Percentiles rank a stretch among this genome's conserved stretches.
Evolutionary conservation across 2,329 filamentous ascomycete genomes (phyloP).

Genomic region (Ophiostoma sp.): DNA sequence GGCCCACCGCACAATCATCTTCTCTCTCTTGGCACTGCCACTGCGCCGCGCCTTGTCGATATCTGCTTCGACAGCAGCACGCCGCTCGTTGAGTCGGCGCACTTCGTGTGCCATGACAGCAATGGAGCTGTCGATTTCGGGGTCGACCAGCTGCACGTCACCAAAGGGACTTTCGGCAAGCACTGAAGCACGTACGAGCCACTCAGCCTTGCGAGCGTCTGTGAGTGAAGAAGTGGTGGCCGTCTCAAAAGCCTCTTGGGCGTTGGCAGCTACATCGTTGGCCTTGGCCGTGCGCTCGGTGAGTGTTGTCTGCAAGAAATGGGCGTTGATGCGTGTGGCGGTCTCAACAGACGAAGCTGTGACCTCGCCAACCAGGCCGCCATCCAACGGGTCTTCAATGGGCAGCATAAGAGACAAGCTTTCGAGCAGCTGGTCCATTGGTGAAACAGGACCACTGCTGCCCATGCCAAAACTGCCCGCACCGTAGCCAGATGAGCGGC

Average conservation of each 20-base stretch:
- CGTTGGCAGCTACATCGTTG: slow-evolving; percentile 45
- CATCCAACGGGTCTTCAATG: slow-evolving; percentile 33
- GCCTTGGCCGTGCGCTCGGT: slow-evolving; percentile 46
- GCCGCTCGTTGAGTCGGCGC: slow-evolving; percentile 41
- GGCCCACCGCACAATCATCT: slow-evolving; percentile 50
- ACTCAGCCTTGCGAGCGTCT: slow-evolving; percentile 51
- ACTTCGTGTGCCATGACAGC: slow-evolving; percentile 49
- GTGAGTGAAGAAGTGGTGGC: slow-evolving; percentile 45
- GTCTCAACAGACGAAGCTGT: neutral
- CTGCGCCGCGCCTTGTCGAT: slow-evolving; percentile 39
- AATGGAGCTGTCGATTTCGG: slow-evolving; percentile 55
- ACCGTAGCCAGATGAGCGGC: slow-evolving; percentile 40
- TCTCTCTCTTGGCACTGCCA: slow-evolving; percentile 51
- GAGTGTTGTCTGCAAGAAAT: slow-evolving; percentile 37
- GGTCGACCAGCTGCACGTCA: slow-evolving; percentile 52
- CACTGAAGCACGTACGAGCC: slow-evolving; percentile 52
- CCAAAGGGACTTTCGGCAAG: slow-evolving; percentile 54
- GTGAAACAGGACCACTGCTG: slow-evolving; percentile 38
- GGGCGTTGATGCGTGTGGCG: slow-evolving; percentile 28
- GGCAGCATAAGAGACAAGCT: slow-evolving; percentile 49
- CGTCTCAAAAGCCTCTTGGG: slow-evolving; percentile 54
- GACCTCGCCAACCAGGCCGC: neutral
- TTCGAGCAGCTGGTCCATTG: slow-evolving; percentile 51
- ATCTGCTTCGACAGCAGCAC: slow-evolving; percentile 42
- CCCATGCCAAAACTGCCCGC: slow-evolving; percentile 34